Evolutionary conservation across 805 yeast genomes (phyloP).

Genomic region (Candida chauliodis): DNA sequence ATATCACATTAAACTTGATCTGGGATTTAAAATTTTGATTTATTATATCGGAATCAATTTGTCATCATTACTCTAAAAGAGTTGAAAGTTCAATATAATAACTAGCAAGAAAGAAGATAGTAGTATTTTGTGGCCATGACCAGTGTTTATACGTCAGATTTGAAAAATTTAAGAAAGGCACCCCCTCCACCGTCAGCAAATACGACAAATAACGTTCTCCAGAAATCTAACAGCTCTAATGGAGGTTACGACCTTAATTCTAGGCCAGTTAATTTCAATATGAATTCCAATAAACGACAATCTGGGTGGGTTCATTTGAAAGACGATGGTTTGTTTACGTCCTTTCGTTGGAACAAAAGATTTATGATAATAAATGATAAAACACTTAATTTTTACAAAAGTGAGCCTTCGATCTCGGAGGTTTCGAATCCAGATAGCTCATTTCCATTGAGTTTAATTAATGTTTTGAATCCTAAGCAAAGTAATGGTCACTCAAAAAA

Average conservation of each 20-base stretch:
- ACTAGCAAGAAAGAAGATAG: too few relatives aligned
- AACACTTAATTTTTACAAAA: conserved; percentile 69
- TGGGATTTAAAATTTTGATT: too few relatives aligned
- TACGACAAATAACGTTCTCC: neutral
- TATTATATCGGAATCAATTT: too few relatives aligned
- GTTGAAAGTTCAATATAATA: too few relatives aligned
- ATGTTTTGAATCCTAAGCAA: conserved; percentile 58
- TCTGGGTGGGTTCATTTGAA: conserved; percentile 90
- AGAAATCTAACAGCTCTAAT: neutral
- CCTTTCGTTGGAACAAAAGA: conserved; percentile 91
- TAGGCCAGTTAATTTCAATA: conserved; percentile 13
- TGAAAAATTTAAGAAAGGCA: conserved; percentile 40
- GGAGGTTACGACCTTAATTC: neutral
- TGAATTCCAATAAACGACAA: conserved; percentile 29
- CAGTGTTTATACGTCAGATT: conserved; percentile 38
- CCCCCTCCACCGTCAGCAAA: conserved; percentile 38
- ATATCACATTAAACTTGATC: too few relatives aligned
- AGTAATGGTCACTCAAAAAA: conserved; percentile 34
- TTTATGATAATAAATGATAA: conserved; percentile 75
- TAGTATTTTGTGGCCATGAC: too few relatives aligned
- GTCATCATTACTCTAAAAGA: too few relatives aligned
- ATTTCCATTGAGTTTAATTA: conserved; percentile 36
- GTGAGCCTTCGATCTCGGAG: conserved; percentile 40
- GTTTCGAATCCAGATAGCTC: conserved; percentile 28
- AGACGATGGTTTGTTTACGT: conserved; percentile 80